Percentiles rank a stretch among this genome's conserved stretches.
Conservation (phyloP, 2,329 filamentous ascomycete species). For the Fusarium phyllophilum region DNA sequence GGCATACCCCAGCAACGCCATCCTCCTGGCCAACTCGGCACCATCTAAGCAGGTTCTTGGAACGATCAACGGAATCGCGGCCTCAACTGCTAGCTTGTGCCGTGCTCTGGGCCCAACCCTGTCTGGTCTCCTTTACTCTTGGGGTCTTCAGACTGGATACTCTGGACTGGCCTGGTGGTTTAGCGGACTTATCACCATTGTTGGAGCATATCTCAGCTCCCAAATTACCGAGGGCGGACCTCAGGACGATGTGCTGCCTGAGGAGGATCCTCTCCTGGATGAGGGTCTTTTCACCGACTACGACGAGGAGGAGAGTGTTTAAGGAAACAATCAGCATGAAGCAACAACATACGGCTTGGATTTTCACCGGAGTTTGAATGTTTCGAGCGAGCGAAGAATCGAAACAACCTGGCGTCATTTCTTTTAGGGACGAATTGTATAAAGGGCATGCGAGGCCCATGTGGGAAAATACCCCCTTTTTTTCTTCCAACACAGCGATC, state of each 20-base stretch:
- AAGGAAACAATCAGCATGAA: slow-evolving; percentile 12
- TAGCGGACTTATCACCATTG: slow-evolving; percentile 78
- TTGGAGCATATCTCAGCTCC: slow-evolving; percentile 79
- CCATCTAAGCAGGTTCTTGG: slow-evolving; percentile 86
- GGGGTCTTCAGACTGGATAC: slow-evolving; percentile 81
- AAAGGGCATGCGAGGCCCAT: slow-evolving; percentile 27
- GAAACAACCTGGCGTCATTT: slow-evolving; percentile 41
- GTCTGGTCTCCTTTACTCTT: slow-evolving; percentile 84
- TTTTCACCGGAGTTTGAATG: slow-evolving; percentile 34
- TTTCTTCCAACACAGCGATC: slow-evolving; percentile 30
- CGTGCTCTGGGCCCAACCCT: slow-evolving; percentile 89
- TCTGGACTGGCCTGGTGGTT: slow-evolving; percentile 96
- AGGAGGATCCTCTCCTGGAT: slow-evolving; percentile 52
- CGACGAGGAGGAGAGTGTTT: slow-evolving; percentile 49
- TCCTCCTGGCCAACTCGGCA: slow-evolving; percentile 88
- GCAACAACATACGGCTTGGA: slow-evolving; percentile 20
- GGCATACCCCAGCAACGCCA: slow-evolving; percentile 89
- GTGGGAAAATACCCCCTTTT: slow-evolving; percentile 36
- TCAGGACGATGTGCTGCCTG: slow-evolving; percentile 53
- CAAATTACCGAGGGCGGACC: slow-evolving; percentile 75
- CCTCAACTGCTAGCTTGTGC: slow-evolving; percentile 88
- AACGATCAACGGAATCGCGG: slow-evolving; percentile 91
- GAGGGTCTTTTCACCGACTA: slow-evolving; percentile 47
- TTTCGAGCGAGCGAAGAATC: slow-evolving; percentile 34
- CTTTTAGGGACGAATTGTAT: slow-evolving; percentile 38